Evolutionary conservation across 2,329 filamentous ascomycete genomes (phyloP), one percentile per base, ranked within the genome.

Genomic region (Hypoxylon sp.): DNA sequence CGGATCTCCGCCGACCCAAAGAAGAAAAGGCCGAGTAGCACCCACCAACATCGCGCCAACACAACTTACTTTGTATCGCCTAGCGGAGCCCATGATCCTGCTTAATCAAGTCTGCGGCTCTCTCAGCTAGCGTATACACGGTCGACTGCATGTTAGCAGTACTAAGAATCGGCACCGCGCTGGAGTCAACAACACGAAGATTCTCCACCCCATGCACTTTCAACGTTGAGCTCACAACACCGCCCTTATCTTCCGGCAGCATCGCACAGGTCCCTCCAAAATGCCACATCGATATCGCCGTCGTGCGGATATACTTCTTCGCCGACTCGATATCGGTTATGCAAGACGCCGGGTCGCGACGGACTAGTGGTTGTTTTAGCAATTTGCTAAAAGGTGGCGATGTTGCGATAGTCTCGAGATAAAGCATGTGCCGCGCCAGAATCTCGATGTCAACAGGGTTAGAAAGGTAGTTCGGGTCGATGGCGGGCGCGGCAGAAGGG

Each of bases 111-210:
- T 76, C 49, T 0, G 24, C 49, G 32, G 30, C 49, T 28, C n/a
- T 53, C 18, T 53, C 38, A 2, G 74, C 74, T 2, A 74, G 64
- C 2, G 73, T 70, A 38, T 75, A 75, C 1, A 74, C 71, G 0
- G 74, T 73, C n/a, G 73, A 68, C 53, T 75, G 73, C 6, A 76
- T 59, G 56, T 79, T 75, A 1, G 74, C 76, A 2, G 72, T 74
- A 2, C 74, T 73, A 26, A 78, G 67, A 11, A 79, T 54, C 0
- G 77, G 78, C 30, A 79, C 73, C 9, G 77, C 69, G 51, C 75
- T 79, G 8, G 75, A 73, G 67, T 79, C 77, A 0, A 78, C 72
- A 4, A 80, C 72, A 26, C 77, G 74, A 32, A 80, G 57, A 18
- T 72, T 70, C 20, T 72, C 64, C 12, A 75, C 72, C 2, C 78